Conservation (phyloP, 331 rosid genomes). For the Rhamnella rubrinervis region DNA sequence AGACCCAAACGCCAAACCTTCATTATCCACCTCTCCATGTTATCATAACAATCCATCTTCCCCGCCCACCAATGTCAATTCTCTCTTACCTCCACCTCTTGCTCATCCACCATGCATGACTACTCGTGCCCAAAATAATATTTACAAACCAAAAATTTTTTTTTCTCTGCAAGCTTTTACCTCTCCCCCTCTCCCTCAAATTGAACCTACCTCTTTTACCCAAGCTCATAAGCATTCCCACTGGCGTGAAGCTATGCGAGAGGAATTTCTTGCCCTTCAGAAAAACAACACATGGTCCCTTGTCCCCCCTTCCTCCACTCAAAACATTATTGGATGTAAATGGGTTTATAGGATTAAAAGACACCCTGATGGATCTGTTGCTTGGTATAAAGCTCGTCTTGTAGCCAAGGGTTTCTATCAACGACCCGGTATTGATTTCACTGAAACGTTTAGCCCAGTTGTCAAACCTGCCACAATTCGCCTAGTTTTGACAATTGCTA, state of each 20-base stretch:
- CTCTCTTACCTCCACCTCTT: too few species aligned
- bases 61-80: too few species aligned
- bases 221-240: too few species aligned
- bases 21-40: too few species aligned
- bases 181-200: background rate
- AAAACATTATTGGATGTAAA: background rate
- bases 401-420: background rate
- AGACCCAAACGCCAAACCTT: too few species aligned
- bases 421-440: background rate
- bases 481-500: background rate
- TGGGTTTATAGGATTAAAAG: background rate
- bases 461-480: background rate
- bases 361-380: background rate
- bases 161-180: too few species aligned
- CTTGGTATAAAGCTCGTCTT: background rate
- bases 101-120: background rate
- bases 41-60: accelerated
- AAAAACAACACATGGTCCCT: background rate
- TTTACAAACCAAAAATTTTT: background rate
- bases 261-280: background rate
- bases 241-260: background rate
- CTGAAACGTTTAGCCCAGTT: background rate
- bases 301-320: background rate
- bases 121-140: background rate
- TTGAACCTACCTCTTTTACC: background rate